A percentile compares a stretch with the other conserved stretches of the same genome.
Conservation (phyloP, 2,329 filamentous ascomycete species). For the Fusarium fujikuroi region DNA sequence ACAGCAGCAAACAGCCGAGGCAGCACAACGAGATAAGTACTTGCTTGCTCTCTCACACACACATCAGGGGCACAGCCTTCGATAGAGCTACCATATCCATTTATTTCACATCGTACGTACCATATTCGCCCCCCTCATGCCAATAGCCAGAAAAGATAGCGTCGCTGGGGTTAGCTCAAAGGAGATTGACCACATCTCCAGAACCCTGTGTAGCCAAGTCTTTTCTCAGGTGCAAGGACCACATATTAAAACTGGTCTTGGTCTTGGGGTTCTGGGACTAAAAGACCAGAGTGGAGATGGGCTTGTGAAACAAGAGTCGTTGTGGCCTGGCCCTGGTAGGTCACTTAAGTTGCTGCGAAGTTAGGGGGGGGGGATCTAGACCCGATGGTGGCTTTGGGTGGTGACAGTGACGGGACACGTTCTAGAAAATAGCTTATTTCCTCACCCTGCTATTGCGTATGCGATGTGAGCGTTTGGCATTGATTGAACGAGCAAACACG, state of each 20-base stretch:
- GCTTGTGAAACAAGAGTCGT: background rate
- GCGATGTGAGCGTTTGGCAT: background rate
- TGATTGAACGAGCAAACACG: background rate
- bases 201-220: slow-evolving; percentile 2
- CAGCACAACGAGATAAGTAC: slow-evolving; percentile 17
- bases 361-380: background rate
- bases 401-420: background rate
- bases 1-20: slow-evolving; percentile 1
- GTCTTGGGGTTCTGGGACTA: background rate
- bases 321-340: background rate
- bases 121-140: background rate
- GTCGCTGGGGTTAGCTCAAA: background rate
- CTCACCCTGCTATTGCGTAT: background rate
- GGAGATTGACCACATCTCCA: background rate
- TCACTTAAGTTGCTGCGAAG: background rate
- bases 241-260: slow-evolving; percentile 6
- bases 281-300: background rate
- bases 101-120: background rate
- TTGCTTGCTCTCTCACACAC: background rate
- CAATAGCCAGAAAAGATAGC: background rate
- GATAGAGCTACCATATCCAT: background rate
- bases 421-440: background rate
- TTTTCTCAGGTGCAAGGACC: slow-evolving; percentile 1
- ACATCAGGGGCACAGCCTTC: background rate
- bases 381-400: background rate